A percentile compares a stretch with the other conserved stretches of the same genome.
These are phyloP conservation scores for Wilhelminamyces savonicus DNA, from an alignment of 805 yeast genomes.

Conservation along the genomic window DNA sequence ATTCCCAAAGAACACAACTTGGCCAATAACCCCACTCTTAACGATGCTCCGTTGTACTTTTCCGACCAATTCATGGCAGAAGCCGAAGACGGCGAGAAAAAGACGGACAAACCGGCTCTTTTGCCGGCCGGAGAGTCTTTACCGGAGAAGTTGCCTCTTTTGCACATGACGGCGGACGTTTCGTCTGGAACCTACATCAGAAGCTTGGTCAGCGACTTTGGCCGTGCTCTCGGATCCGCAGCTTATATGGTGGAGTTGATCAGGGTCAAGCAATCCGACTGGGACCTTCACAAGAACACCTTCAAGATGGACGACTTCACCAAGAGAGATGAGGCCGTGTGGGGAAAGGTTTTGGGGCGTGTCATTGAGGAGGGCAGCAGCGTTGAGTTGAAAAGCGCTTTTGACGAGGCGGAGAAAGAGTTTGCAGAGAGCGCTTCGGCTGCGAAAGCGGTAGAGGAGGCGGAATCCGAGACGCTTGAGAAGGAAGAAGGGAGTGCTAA, in stretches of 20 bases:
- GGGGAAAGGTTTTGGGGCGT: slow-evolving; percentile 60
- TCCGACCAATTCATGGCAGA: slow-evolving; percentile 48
- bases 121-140: slow-evolving; percentile 32
- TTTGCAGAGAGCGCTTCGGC: slow-evolving; percentile 6
- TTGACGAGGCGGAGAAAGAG: slow-evolving; percentile 18
- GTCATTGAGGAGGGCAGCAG: slow-evolving; percentile 40
- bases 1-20: slow-evolving; percentile 38
- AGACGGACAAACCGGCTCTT: slow-evolving; percentile 31
- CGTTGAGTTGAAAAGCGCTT: neutral
- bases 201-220: slow-evolving; percentile 83
- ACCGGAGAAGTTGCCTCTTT: slow-evolving; percentile 53
- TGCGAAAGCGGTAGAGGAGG: slow-evolving; percentile 2
- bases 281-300: slow-evolving; percentile 69
- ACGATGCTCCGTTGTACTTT: slow-evolving; percentile 56
- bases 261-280: slow-evolving; percentile 73
- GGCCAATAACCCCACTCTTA: slow-evolving; percentile 47
- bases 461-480: slow-evolving; percentile 2
- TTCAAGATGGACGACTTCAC: slow-evolving; percentile 64
- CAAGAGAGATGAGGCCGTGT: slow-evolving; percentile 50
- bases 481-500: slow-evolving; percentile 1
- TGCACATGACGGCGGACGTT: slow-evolving; percentile 72
- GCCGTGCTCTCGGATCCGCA: slow-evolving; percentile 69
- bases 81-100: slow-evolving; percentile 22
- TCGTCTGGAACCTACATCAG: slow-evolving; percentile 95
- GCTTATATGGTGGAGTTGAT: slow-evolving; percentile 84